Evolutionary conservation across 1,139 yeast species (phyloP), one percentile per base, ranked within the genome.

Genomic region (Blastobotrys petasosporus): DNA sequence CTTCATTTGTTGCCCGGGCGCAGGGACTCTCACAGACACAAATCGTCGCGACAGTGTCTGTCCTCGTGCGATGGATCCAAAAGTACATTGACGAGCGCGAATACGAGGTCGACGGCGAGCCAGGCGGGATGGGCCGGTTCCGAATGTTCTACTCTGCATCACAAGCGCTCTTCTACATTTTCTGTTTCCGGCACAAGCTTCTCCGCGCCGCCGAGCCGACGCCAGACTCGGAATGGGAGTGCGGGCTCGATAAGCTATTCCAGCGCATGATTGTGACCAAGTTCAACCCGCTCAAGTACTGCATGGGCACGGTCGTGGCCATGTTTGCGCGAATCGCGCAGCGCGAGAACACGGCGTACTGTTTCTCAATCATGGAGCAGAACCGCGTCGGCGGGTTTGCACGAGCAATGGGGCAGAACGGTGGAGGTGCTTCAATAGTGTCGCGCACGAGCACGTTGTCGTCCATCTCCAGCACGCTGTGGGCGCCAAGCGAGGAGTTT

Each of bases 241-340:
- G 90, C 54, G 81, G 78, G 41, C 64, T 90, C 41, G 96, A 90
- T 60, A 82, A 80, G 65, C 82, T 92, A 54, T 87, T 90, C 69
- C 96, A 86, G 64, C 74, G 95, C 54, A 77, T 85, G 54, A 81
- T 94, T 35, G 76, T 88, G 37, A 83, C 97, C 15, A 85, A 85
- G 59, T 88, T 92, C 70, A 94, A 92, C 62, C 98, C 98, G 2
- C 74, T 94, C 57, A 85, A 86, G 61, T 92, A 82, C 68, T 88
- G 97, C 65, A 92, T 90, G 61, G 94, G 87, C 58, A 87, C 94
- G 12, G 97, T 94, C 45, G 96, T 90, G 50, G 76, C 82, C 28
- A 92, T 90, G 71, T 92, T 92, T 70, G 97, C 98, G 11, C 84
- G 87, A 56, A 79, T 92, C 43, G 88, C 97, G 2, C 94, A 94